Base-by-base conservation (phyloP, 140 eudicot species). In the Senecio squalidus region DNA sequence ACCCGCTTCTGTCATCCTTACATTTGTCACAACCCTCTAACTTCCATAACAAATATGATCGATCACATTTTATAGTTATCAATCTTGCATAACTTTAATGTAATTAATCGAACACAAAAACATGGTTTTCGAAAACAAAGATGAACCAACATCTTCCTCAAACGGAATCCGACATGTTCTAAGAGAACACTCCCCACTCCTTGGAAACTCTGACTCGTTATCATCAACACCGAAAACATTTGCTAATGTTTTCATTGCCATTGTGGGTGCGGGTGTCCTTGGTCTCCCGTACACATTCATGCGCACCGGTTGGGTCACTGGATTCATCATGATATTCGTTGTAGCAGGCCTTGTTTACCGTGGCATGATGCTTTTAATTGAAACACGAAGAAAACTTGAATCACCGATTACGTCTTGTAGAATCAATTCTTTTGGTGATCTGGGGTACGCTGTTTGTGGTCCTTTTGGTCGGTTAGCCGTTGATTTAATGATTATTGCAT, bases 401-500 rank as follows among this genome's bases (percentile, higher is more conserved):
- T 76, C 85, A 4, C 70, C 68, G 1, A 21, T 53, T 6, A 29
- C 65, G 0, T 71, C 33, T 45, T 56, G 82, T 30, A 76, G 74
- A 46, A 83, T 90, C 33, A 40, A 75, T 8, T 90, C 98, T 0
- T 90, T 90, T 31, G 96, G 98, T 23, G 98, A 90, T 67, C 55
- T 90, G 6, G 98, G 96, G 3, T 90, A 65, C 46, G 85, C 88
- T 25, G 97, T 81, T 16, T 86, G 94, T 34, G 98, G 98, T 7
- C 67, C 87, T 2, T 3, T 68, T 6, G 95, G 98, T 9, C 60
- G 91, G 15, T 69, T 76, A 16, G 74, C 88, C 6, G 95, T 90
- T 28, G 98, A 90, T 54, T 1, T 50, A 13, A 76, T 90, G 95
- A 80, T 90, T 4, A 63, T 86, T 1, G 82, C 89, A 10, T 86